Evolutionary conservation across 2,329 filamentous ascomycete species (phyloP).

Genomic region (Neofusicoccum sp.): DNA sequence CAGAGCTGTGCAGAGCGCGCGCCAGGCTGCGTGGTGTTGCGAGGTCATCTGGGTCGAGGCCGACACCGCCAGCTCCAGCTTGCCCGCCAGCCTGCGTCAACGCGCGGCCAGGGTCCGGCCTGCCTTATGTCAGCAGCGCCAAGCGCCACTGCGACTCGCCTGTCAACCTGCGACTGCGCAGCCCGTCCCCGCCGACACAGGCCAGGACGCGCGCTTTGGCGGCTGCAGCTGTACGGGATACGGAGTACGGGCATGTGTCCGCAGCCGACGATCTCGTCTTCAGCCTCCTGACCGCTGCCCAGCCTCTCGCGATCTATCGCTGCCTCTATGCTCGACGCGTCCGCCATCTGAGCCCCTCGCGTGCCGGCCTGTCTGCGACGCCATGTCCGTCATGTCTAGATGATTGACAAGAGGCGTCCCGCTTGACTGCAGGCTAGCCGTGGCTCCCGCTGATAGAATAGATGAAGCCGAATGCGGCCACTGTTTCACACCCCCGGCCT

Average conservation of each 20-base stretch:
- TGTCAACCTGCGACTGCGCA: not conserved
- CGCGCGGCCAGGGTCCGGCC: not conserved
- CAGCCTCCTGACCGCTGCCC: slow-evolving; percentile 1
- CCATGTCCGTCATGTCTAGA: not conserved
- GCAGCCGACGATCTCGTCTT: not conserved
- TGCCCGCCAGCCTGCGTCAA: slow-evolving; percentile 13
- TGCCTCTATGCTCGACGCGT: not conserved
- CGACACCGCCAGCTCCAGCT: not conserved
- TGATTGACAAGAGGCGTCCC: not conserved
- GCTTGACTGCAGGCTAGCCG: not conserved
- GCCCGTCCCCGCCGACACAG: not conserved
- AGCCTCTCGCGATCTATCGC: not conserved
- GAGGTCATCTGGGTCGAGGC: not conserved
- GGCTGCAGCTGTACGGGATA: not conserved
- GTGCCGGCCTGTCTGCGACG: not conserved
- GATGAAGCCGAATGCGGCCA: slow-evolving; percentile 12
- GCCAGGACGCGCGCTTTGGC: not conserved
- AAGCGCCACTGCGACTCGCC: not conserved
- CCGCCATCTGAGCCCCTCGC: not conserved
- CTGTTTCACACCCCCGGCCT: slow-evolving; percentile 7
- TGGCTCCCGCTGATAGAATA: not conserved
- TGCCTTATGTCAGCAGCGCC: slow-evolving; percentile 9
- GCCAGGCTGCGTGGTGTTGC: not conserved
- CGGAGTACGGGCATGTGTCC: not conserved
- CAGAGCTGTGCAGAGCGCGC: not conserved